phyloP scores from a whole-genome alignment of 2,329 filamentous ascomycete genomes.

The Colletotrichum godetiae region DNA sequence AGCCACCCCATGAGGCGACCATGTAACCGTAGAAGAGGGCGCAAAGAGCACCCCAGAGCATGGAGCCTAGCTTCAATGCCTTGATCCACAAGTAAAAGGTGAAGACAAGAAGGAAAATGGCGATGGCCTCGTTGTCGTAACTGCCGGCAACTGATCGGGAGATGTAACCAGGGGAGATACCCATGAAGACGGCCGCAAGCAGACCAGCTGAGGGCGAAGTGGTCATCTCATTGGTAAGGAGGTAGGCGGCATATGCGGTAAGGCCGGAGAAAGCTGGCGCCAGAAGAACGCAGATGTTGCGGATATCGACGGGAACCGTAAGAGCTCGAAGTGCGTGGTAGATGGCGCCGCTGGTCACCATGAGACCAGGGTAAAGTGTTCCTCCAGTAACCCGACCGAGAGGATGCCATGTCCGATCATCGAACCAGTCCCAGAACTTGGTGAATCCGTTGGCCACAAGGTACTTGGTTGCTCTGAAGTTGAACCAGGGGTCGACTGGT shows the following conservation, averaged over 20 bases:
- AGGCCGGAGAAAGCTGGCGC: slow-evolving; percentile 94
- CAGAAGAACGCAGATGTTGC: slow-evolving; percentile 97
- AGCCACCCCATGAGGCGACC: slow-evolving; percentile 99
- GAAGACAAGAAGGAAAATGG: slow-evolving; percentile 97
- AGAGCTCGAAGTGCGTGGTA: slow-evolving; percentile 93
- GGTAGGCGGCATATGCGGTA: slow-evolving; percentile 92
- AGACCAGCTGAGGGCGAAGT: slow-evolving; percentile 95
- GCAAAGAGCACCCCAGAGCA: slow-evolving; percentile 94
- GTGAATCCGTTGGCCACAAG: slow-evolving; percentile 97
- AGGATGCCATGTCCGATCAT: slow-evolving; percentile 99
- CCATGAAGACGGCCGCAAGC: slow-evolving; percentile 95
- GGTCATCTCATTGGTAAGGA: slow-evolving; percentile 97
- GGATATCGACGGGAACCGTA: slow-evolving; percentile 94
- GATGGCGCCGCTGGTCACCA: slow-evolving; percentile 98
- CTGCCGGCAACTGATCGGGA: slow-evolving; percentile 97
- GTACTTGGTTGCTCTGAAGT: slow-evolving; percentile 98
- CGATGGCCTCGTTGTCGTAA: slow-evolving; percentile 99
- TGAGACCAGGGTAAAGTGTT: slow-evolving; percentile 97
- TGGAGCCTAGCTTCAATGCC: slow-evolving; percentile 94
- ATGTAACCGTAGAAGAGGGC: slow-evolving; percentile 99
- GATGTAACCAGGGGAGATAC: slow-evolving; percentile 96
- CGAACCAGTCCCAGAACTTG: slow-evolving; percentile 99
- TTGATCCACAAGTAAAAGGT: slow-evolving; percentile 99
- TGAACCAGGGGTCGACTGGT: slow-evolving; percentile 99
- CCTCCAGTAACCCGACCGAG: slow-evolving; percentile 97